Conservation (phyloP, 2,329 filamentous ascomycete genomes). For the Sclerotiophoma versabilis region DNA sequence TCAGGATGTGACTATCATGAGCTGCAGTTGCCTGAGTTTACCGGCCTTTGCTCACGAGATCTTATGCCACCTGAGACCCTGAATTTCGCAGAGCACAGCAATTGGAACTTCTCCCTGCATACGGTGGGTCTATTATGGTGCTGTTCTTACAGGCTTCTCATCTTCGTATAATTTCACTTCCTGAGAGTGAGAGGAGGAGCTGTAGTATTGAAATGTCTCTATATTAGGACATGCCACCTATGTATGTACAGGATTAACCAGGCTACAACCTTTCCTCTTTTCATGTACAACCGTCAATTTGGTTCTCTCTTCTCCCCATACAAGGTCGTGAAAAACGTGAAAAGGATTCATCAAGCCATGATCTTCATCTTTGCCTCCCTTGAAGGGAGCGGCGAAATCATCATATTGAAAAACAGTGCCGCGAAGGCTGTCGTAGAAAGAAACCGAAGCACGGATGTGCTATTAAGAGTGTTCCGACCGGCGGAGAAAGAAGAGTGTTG, state of each 20-base stretch:
- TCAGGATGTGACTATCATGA: background rate
- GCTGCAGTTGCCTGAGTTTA: background rate
- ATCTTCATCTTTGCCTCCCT: background rate
- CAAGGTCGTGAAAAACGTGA: conserved; percentile 7
- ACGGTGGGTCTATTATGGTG: too few species aligned
- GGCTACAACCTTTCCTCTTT: background rate
- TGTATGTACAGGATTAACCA: conserved; percentile 13
- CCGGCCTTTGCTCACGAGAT: background rate
- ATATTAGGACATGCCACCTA: conserved; percentile 2
- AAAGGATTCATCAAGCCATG: conserved; percentile 14
- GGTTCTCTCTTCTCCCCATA: background rate
- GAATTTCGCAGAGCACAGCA: background rate
- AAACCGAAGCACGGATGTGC: background rate
- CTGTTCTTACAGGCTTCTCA: too few species aligned
- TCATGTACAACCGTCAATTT: conserved; percentile 15
- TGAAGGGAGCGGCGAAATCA: background rate
- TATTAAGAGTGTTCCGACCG: conserved; percentile 4
- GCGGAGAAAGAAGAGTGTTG: conserved; percentile 5
- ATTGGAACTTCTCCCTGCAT: too few species aligned
- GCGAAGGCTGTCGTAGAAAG: background rate
- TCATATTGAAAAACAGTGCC: conserved; percentile 7
- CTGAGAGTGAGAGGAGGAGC: too few species aligned
- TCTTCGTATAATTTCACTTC: too few species aligned
- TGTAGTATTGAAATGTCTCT: background rate
- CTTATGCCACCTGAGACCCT: conserved; percentile 7